Base-by-base conservation (phyloP, 2,329 filamentous ascomycete species). In the Penicillium janthinellum region DNA sequence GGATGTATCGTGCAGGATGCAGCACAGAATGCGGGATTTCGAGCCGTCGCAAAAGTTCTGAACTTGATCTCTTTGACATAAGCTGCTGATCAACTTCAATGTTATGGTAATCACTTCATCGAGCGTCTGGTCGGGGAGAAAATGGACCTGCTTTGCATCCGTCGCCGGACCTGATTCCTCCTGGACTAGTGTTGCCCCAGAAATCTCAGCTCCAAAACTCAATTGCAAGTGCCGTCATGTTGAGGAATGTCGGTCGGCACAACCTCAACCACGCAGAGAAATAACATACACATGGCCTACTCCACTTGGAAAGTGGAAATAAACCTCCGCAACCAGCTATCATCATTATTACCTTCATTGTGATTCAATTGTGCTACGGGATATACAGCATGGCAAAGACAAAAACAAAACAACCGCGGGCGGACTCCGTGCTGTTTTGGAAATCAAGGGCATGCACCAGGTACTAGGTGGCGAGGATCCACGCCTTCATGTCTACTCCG, bases 381-480 rank as follows among this genome's bases (percentile, higher is more conserved):
- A 31, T 15, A 20, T 14, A 28, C 22, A n/a, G 8, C 47, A 38
- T 25, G 28, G 56, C 14, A 48, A 34, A 48, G 17, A 17, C 6
- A 25, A 15, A 12, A 14, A 5, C 42, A 34, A 48, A 34, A 17
- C 3, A 14, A 15, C 6, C 15, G 14, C 42, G 17, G 22, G 20
- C 31, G 15, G 7, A 5, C 28, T 34, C 15, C 10, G 15, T 5
- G 28, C 28, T 11, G 1, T 20, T 20, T 49, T 28, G 4, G 17
- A 10, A 38, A 51, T 37, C 48, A 35, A 38, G 10, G 28, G 6
- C 28, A 31, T 20, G 34, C 48, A n/a, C n/a, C n/a, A n/a, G n/a
- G n/a, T n/a, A 35, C 34, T 5, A 17, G 7, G 48, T 59, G 57
- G 57, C 53, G 50, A 42, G 54, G 56, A 61, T 61, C 49, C 37